These are phyloP conservation scores for Corniculantispora saksenae DNA, from an alignment of 2,329 filamentous ascomycete genomes.

Conservation along the genomic window DNA sequence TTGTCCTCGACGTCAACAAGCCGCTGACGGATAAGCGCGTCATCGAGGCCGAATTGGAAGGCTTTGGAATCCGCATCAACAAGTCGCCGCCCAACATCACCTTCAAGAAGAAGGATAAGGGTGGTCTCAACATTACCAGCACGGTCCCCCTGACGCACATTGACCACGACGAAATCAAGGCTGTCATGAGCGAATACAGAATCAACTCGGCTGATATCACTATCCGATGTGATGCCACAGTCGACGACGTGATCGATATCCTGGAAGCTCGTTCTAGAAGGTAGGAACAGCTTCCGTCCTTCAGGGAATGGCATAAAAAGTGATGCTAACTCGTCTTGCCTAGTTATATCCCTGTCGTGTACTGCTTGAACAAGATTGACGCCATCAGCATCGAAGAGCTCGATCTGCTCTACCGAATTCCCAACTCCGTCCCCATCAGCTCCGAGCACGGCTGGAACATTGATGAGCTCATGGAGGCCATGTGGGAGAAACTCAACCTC, in stretches of 20 bases:
- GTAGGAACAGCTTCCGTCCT: constrained; percentile 27
- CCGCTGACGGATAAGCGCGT: constrained; percentile 94
- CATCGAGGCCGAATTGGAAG: constrained; percentile 93
- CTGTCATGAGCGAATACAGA: constrained; percentile 95
- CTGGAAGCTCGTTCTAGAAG: constrained; percentile 86
- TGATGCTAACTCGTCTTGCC: neutral
- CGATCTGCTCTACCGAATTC: constrained; percentile 93
- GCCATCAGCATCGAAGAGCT: constrained; percentile 97
- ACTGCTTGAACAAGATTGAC: constrained; percentile 99
- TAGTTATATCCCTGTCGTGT: constrained; percentile 98
- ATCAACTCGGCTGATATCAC: constrained; percentile 97
- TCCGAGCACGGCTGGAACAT: constrained; percentile 98
- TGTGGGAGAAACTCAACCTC: constrained; percentile 97
- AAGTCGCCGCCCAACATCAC: constrained; percentile 96
- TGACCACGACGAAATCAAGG: constrained; percentile 93
- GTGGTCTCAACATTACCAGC: constrained; percentile 92
- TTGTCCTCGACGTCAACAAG: constrained; percentile 97
- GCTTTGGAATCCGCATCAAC: constrained; percentile 97
- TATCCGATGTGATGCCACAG: constrained; percentile 94
- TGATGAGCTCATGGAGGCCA: constrained; percentile 92
- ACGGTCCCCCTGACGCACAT: constrained; percentile 92
- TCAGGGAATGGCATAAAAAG: constrained; percentile 8
- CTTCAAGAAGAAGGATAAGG: constrained; percentile 99
- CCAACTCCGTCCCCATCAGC: constrained; percentile 95
- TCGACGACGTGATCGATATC: constrained; percentile 95